Evolutionary conservation across 176 grass and related monocot species (phyloP).

Genomic region (Saccharum spontaneum): DNA sequence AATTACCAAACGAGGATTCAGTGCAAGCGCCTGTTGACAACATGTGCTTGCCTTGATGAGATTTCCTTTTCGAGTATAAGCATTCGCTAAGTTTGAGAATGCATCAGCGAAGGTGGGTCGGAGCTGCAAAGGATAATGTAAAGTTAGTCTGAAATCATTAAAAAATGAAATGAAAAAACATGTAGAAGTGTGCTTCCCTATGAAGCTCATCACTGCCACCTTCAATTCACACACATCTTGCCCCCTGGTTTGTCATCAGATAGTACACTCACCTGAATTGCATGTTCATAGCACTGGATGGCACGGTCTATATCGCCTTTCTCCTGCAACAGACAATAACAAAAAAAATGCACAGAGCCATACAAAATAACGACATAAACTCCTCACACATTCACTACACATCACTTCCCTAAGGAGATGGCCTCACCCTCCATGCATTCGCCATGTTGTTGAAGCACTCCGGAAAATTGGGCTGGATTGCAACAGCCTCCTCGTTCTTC

Average conservation of each 20-base stretch:
- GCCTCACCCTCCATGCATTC: constrained; percentile 77
- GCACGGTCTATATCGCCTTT: constrained; percentile 58
- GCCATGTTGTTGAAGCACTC: constrained; percentile 80
- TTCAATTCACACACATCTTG: neutral
- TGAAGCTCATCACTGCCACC: neutral
- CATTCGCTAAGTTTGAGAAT: constrained; percentile 75
- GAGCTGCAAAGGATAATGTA: constrained; percentile 46
- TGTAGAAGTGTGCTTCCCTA: neutral
- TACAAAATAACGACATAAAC: neutral
- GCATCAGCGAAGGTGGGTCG: constrained; percentile 68
- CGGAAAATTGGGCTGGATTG: constrained; percentile 59
- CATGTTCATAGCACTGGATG: constrained; percentile 60
- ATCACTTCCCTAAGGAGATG: neutral
- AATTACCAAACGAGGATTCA: constrained; percentile 52
- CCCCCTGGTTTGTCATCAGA: neutral
- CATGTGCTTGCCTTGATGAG: constrained; percentile 58
- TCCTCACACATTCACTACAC: neutral
- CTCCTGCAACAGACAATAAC: constrained; percentile 43
- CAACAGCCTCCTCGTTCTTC: constrained; percentile 73
- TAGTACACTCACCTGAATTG: constrained; percentile 54
- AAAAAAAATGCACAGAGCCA: neutral
- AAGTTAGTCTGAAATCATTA: neutral
- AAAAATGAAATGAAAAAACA: neutral
- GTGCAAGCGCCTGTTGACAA: constrained; percentile 60
- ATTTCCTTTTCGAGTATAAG: constrained; percentile 69